phyloP scores from a whole-genome alignment of 176 grass and related monocot species.

The Bolboschoenus planiculmis region DNA sequence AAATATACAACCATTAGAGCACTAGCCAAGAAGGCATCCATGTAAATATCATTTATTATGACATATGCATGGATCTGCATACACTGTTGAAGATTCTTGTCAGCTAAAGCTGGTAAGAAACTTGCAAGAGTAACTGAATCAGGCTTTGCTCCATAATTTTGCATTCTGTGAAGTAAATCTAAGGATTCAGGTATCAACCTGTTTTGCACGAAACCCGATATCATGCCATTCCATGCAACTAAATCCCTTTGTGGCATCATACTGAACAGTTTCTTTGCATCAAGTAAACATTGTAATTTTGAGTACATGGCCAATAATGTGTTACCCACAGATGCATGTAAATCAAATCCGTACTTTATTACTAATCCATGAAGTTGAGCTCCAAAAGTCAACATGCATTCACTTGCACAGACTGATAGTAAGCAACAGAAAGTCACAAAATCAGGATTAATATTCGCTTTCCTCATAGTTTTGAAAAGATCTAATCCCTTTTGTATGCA shows the following conservation, averaged over 20 bases:
- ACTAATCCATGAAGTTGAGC: conserved; percentile 62
- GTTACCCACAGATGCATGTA: conserved; percentile 46
- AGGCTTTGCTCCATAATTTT: conserved; percentile 35
- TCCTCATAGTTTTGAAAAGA: conserved; percentile 49
- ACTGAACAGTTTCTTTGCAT: conserved; percentile 49
- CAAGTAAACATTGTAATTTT: conserved; percentile 48
- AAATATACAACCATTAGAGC: conserved; percentile 83
- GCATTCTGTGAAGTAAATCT: conserved; percentile 54
- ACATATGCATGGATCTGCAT: conserved; percentile 77
- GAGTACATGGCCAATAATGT: conserved; percentile 74
- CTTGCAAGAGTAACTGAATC: conserved; percentile 67
- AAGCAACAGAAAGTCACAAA: conserved; percentile 53
- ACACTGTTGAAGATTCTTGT: conserved; percentile 44
- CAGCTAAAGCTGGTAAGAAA: conserved; percentile 60
- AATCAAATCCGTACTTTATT: conserved; percentile 55
- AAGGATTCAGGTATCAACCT: conserved; percentile 51
- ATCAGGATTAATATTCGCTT: conserved; percentile 26
- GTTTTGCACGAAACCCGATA: conserved; percentile 73
- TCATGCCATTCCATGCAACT: conserved; percentile 78
- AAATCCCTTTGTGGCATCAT: conserved; percentile 48
- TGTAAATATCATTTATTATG: conserved; percentile 39
- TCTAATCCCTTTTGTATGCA: conserved; percentile 23
- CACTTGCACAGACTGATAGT: conserved; percentile 51
- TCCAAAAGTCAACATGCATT: conserved; percentile 47
- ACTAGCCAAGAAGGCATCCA: conserved; percentile 84